These are phyloP conservation scores for Protomyces macrosporus DNA, from an alignment of 1,139 yeast genomes.

Conservation along the genomic window DNA sequence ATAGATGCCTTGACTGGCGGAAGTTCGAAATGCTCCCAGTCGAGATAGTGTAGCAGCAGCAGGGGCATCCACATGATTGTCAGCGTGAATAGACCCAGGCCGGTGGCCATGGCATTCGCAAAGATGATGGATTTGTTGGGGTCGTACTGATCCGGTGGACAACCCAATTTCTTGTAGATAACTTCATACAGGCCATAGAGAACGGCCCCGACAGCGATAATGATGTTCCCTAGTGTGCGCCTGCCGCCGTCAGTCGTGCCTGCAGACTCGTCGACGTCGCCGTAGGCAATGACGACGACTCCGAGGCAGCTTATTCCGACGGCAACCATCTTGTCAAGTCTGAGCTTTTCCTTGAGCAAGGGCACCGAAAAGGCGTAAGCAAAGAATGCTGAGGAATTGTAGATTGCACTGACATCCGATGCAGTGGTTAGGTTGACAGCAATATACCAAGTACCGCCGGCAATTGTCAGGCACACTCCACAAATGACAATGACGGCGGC, in stretches of 20 bases:
- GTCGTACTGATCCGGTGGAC: slow-evolving; percentile 58
- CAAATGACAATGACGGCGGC: slow-evolving; percentile 44
- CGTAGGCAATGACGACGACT: slow-evolving; percentile 72
- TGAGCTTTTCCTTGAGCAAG: slow-evolving; percentile 57
- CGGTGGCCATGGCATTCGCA: slow-evolving; percentile 52
- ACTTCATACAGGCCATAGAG: slow-evolving; percentile 83
- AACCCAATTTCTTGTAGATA: slow-evolving; percentile 64
- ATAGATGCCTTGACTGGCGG: slow-evolving; percentile 47
- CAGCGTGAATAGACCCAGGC: slow-evolving; percentile 58
- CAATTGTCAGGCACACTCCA: slow-evolving; percentile 55
- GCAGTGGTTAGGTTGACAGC: slow-evolving; percentile 72
- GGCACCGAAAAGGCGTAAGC: slow-evolving; percentile 83
- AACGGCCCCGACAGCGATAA: slow-evolving; percentile 73
- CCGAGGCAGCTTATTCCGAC: slow-evolving; percentile 69
- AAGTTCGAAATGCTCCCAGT: slow-evolving; percentile 55
- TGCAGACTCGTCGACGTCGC: slow-evolving; percentile 41
- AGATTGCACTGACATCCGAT: slow-evolving; percentile 81
- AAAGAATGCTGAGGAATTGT: slow-evolving; percentile 82
- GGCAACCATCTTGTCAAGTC: slow-evolving; percentile 60
- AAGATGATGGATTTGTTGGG: slow-evolving; percentile 54
- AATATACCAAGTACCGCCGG: slow-evolving; percentile 82
- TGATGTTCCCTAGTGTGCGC: slow-evolving; percentile 62
- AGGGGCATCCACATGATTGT: slow-evolving; percentile 49
- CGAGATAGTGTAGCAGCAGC: slow-evolving; percentile 50
- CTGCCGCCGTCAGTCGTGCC: slow-evolving; percentile 47